Evolutionary conservation across 768 basidiomycete species (phyloP).

Genomic region (Tricholoma terreum): DNA sequence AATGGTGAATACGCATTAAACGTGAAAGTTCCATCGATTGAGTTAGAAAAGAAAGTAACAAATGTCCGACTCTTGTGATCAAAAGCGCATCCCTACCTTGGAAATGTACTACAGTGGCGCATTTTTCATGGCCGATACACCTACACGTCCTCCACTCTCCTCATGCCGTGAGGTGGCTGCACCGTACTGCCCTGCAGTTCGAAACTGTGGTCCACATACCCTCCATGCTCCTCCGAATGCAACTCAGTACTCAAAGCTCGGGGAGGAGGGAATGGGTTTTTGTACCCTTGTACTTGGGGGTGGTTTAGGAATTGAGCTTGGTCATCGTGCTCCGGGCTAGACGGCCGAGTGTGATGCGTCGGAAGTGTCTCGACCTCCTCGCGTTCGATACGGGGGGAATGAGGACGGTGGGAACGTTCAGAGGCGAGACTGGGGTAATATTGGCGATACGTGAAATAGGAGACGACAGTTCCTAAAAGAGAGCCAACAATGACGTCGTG

Average conservation of each 20-base stretch:
- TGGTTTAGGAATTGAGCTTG: conserved; percentile 2
- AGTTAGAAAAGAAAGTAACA: too few relatives aligned
- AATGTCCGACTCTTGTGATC: too few relatives aligned
- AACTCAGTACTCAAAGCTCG: conserved; percentile 1
- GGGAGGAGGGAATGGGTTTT: conserved; percentile 9
- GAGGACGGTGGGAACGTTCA: conserved; percentile 62
- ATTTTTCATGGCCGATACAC: not conserved
- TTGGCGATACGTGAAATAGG: conserved; percentile 79
- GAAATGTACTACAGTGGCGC: not conserved
- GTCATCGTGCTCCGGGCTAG: conserved; percentile 8
- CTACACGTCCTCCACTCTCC: not conserved
- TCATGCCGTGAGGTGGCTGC: not conserved
- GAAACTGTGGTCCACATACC: conserved; percentile 8
- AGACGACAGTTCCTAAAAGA: conserved; percentile 64
- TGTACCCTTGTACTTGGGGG: conserved; percentile 5
- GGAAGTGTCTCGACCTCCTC: conserved; percentile 44
- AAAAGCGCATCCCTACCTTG: too few relatives aligned
- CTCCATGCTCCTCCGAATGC: not conserved
- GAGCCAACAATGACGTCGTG: conserved; percentile 85
- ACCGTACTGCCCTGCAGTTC: conserved; percentile 27
- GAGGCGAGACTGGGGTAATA: conserved; percentile 77
- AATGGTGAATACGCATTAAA: too few relatives aligned
- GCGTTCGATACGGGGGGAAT: conserved; percentile 61
- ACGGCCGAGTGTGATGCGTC: conserved; percentile 20
- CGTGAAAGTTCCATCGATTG: too few relatives aligned